These are phyloP conservation scores for Chaetomium strumarium DNA, from an alignment of 2,329 filamentous ascomycete species.

Conservation along the genomic window DNA sequence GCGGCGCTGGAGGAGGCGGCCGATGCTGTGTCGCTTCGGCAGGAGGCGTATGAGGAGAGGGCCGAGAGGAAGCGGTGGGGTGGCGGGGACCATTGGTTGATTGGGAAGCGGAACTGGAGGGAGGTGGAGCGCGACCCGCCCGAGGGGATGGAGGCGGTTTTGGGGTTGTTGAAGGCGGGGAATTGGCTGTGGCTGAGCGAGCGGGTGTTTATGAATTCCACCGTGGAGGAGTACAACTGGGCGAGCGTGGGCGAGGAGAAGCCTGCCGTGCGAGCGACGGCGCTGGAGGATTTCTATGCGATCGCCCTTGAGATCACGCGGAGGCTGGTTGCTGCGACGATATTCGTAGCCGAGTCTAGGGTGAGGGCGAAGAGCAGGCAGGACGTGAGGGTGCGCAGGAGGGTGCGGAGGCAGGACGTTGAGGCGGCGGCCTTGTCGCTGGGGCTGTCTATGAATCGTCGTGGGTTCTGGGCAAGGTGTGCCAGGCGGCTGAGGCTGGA, in stretches of 20 bases:
- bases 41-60: constrained; percentile 57
- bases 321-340: constrained; percentile 60
- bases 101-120: constrained; percentile 52
- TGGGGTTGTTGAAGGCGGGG: constrained; percentile 51
- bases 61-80: constrained; percentile 55
- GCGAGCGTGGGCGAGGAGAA: constrained; percentile 47
- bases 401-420: constrained; percentile 42
- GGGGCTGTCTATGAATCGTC: constrained; percentile 34
- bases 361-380: constrained; percentile 45
- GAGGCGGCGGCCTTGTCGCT: constrained; percentile 44
- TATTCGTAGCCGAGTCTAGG: constrained; percentile 67
- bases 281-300: constrained; percentile 69
- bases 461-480: constrained; percentile 42
- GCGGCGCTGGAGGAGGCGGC: constrained; percentile 61
- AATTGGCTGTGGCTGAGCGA: constrained; percentile 60
- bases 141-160: constrained; percentile 29
- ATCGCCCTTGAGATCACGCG: constrained; percentile 62
- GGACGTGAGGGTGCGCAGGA: constrained; percentile 25
- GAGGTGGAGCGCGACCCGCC: constrained; percentile 16
- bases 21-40: constrained; percentile 57
- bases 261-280: constrained; percentile 68
- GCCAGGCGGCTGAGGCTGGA: constrained; percentile 45
- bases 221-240: constrained; percentile 62
- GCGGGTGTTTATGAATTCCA: constrained; percentile 69
- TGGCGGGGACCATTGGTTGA: constrained; percentile 57